Base-by-base conservation (phyloP, 352 stramenopile genomes). In the Pythium biforme region DNA sequence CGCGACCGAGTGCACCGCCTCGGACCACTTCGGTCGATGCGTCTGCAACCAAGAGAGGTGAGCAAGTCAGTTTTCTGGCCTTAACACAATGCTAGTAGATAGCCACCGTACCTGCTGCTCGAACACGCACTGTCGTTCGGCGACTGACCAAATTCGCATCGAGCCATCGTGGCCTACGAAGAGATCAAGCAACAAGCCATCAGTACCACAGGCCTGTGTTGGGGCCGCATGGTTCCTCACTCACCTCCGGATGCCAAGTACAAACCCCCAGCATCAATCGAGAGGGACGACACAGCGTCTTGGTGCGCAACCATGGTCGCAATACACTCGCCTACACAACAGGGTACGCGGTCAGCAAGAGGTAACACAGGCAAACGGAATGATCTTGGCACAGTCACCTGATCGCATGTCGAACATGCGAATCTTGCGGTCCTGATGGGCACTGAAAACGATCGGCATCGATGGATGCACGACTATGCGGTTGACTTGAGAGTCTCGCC, bases 341-440 rank as follows among this genome's bases (percentile, higher is more conserved):
- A 37, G 19, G 37, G 11, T n/a, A 43, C 37, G 37, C 1, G 37
- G 14, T 43, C n/a, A 43, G 37, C 37, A 7, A 20, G 37, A 19
- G 14, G 9, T 20, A n/a, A 17, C 14, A 43, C 14, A 20, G 19
- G 37, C n/a, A n/a, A n/a, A n/a, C n/a, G n/a, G n/a, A n/a, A 43
- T 43, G 37, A n/a, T 5, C 37, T 43, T 26, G 12, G 10, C 7
- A 12, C 8, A 29, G 58, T 17, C 62, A 86, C 79, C 77, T 68
- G 81, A 82, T 52, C 87, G 87, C 70, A 95, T 83, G 69, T 95
- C 87, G 63, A 94, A 95, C 74, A 95, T 78, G 26, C 87, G 81
- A 46, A 95, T 86, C 66, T 92, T 92, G 26, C 75, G 67, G 60
- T 95, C 87, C 64, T 91, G 81, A 47, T 95, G 87, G 7, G 81